Percentiles rank a stretch among this genome's conserved stretches.
Evolutionary conservation across 2,329 filamentous ascomycete species (phyloP).

Genomic region (Diaporthe citrichinensis): DNA sequence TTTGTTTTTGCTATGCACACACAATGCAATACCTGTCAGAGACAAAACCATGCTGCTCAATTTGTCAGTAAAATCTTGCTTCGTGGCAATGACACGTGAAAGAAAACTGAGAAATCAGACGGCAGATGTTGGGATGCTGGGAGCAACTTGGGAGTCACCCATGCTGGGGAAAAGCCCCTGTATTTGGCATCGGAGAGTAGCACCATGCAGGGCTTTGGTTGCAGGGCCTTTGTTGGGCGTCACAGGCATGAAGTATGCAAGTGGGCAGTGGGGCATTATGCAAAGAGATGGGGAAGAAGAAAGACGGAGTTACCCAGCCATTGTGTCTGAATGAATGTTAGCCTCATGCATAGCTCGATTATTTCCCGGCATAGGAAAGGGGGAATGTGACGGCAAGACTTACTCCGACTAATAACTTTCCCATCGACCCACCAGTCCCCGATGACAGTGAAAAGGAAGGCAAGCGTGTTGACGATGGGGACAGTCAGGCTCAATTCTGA

Average conservation of each 20-base stretch:
- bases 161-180: background rate
- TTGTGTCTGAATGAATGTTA: constrained; percentile 73
- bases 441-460: constrained; percentile 95
- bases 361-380: background rate
- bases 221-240: background rate
- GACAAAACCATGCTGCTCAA: constrained; percentile 77
- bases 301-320: constrained; percentile 63
- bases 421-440: constrained; percentile 96
- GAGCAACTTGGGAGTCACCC: background rate
- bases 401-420: constrained; percentile 89
- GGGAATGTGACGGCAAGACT: constrained; percentile 44
- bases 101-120: background rate
- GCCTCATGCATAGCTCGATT: background rate
- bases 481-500: constrained; percentile 92
- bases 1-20: constrained; percentile 76
- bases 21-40: constrained; percentile 84
- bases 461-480: constrained; percentile 93
- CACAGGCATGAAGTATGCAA: background rate
- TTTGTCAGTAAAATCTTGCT: background rate
- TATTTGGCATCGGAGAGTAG: background rate
- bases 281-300: background rate
- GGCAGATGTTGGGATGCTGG: background rate
- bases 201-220: background rate
- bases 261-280: background rate
- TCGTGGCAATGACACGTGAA: background rate